These are phyloP conservation scores for Galeopsis tetrahit DNA, from an alignment of 257 asterid genomes.

Conservation along the genomic window DNA sequence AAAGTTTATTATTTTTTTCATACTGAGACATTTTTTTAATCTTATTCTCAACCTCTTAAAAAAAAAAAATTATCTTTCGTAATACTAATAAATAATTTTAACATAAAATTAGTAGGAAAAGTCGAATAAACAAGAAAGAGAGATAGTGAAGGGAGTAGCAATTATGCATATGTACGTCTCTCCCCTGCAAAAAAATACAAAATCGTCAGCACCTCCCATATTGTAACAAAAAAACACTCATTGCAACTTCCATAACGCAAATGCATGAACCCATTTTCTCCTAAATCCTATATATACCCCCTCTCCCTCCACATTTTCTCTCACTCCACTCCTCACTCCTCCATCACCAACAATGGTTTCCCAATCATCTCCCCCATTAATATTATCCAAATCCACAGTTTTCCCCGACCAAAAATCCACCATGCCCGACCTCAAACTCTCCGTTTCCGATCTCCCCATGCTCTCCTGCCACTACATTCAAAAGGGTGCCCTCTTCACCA, in stretches of 20 bases:
- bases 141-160: too few species aligned
- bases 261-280: conserved; percentile 36
- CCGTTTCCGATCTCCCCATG: conserved; percentile 53
- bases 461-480: conserved; percentile 56
- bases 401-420: conserved; percentile 34
- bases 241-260: background rate
- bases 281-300: conserved; percentile 22
- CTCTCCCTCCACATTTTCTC: background rate
- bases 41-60: too few species aligned
- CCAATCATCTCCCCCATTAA: conserved; percentile 1
- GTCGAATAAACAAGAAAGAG: too few species aligned
- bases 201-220: background rate
- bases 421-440: conserved; percentile 38
- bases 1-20: too few species aligned
- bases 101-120: too few species aligned
- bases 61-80: too few species aligned
- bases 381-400: conserved; percentile 35
- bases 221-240: too few species aligned
- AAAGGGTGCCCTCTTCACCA: conserved; percentile 37
- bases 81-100: too few species aligned
- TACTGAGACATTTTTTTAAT: too few species aligned
- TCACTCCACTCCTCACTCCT: background rate
- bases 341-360: conserved; percentile 25
- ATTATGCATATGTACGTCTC: background rate
- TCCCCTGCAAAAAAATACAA: background rate